phyloP scores from a whole-genome alignment of 2,329 filamentous ascomycete species.

The Aureobasidium pullulans region DNA sequence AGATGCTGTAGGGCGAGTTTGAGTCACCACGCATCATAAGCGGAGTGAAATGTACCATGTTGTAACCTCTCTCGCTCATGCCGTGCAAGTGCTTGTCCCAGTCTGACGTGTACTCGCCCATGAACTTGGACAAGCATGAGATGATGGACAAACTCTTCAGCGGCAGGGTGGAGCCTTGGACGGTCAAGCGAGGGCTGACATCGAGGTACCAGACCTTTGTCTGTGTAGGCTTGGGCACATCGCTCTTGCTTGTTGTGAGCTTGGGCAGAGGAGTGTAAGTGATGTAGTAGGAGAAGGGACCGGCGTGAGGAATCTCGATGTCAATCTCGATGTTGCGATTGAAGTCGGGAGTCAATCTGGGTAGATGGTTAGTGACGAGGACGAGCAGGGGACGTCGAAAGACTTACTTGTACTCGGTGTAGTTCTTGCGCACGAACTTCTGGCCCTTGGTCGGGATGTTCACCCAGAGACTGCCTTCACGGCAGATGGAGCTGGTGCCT shows the following conservation, averaged over 20 bases:
- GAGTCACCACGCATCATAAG: constrained; percentile 81
- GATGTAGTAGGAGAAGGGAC: constrained; percentile 90
- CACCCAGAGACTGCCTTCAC: constrained; percentile 90
- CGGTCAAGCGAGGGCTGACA: constrained; percentile 71
- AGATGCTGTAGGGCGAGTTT: constrained; percentile 96
- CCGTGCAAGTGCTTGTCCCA: constrained; percentile 86
- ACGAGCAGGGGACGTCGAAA: neutral
- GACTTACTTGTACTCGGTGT: constrained; percentile 81
- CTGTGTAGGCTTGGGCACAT: constrained; percentile 42
- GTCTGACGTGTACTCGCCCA: constrained; percentile 83
- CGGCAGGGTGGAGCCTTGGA: constrained; percentile 68
- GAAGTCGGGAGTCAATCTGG: constrained; percentile 82
- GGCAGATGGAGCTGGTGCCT: constrained; percentile 90
- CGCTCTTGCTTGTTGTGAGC: constrained; percentile 52
- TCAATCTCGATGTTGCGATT: constrained; percentile 86
- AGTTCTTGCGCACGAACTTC: constrained; percentile 69
- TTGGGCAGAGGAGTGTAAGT: constrained; percentile 83
- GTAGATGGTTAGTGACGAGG: constrained; percentile 1
- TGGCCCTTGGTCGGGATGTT: constrained; percentile 78
- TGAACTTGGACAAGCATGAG: constrained; percentile 94
- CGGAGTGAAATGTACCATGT: constrained; percentile 98
- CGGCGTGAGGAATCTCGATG: constrained; percentile 71
- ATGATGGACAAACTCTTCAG: constrained; percentile 85
- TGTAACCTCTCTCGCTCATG: constrained; percentile 87
- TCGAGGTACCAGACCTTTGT: constrained; percentile 87